Percentiles rank a stretch among this genome's conserved stretches.
These are phyloP conservation scores for Rosa hybrid DNA, from an alignment of 331 rosid species.

Conservation along the genomic window DNA sequence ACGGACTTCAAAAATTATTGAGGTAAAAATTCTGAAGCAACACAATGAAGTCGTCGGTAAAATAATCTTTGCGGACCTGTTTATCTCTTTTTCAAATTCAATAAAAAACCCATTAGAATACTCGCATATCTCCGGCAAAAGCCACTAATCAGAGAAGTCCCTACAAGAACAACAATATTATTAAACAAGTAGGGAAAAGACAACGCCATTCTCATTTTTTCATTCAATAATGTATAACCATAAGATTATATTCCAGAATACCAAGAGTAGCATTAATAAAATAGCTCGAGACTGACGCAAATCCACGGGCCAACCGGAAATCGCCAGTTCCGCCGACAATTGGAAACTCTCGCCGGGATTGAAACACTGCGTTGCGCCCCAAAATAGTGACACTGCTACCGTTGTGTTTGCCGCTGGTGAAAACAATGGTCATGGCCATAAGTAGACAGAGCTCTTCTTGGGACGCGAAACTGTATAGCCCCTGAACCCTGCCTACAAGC, in stretches of 20 bases:
- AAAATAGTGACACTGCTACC: background rate
- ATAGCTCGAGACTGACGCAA: background rate
- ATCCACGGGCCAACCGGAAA: constrained; percentile 18
- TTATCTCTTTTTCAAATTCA: background rate
- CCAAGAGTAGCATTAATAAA: background rate
- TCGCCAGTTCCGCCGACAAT: constrained; percentile 12
- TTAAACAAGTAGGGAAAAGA: background rate
- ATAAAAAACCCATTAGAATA: no score
- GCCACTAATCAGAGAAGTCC: no score
- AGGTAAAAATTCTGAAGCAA: background rate
- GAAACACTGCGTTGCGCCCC: background rate
- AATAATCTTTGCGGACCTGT: no score
- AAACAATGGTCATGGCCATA: constrained; percentile 1
- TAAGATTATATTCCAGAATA: background rate
- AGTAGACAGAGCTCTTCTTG: background rate
- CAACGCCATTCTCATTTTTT: background rate
- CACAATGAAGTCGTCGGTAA: background rate
- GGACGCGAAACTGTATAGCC: background rate
- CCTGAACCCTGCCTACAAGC: constrained; percentile 6
- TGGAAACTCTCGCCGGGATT: constrained; percentile 5
- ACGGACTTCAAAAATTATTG: no score
- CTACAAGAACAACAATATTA: background rate
- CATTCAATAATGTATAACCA: background rate
- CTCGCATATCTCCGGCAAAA: background rate
- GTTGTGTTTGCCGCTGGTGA: constrained; percentile 7